Evolutionary conservation across 805 yeast genomes (phyloP).

Genomic region (Komagataella pastoris): DNA sequence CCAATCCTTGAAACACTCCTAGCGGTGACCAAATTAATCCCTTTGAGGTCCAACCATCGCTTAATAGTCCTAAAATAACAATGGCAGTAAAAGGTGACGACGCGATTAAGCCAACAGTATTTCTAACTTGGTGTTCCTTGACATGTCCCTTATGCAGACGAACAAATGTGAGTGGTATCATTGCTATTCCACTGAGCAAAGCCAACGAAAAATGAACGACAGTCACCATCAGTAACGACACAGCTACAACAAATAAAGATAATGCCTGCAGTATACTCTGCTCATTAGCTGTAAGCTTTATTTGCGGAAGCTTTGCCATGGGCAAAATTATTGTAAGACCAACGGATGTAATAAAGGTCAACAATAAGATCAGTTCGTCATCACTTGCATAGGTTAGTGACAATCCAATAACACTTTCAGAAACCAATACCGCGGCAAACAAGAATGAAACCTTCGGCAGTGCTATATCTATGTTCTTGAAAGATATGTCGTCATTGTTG

Average conservation of each 20-base stretch:
- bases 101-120: slow-evolving; percentile 11
- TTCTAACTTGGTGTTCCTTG: slow-evolving; percentile 5
- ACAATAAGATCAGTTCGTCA: neutral
- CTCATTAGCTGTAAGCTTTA: slow-evolving; percentile 7
- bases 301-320: neutral
- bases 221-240: slow-evolving; percentile 57
- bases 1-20: slow-evolving; percentile 35
- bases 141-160: slow-evolving; percentile 16
- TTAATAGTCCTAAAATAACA: slow-evolving; percentile 12
- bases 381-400: slow-evolving; percentile 4
- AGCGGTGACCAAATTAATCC: slow-evolving; percentile 18
- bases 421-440: slow-evolving; percentile 11
- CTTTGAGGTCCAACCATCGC: slow-evolving; percentile 4
- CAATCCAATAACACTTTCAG: slow-evolving; percentile 9
- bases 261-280: slow-evolving; percentile 12
- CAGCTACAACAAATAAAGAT: slow-evolving; percentile 43
- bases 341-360: neutral
- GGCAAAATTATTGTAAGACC: neutral
- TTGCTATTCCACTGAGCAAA: slow-evolving; percentile 50
- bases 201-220: slow-evolving; percentile 82
- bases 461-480: slow-evolving; percentile 1
- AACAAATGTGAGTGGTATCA: slow-evolving; percentile 63
- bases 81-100: slow-evolving; percentile 19
- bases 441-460: slow-evolving; percentile 7
- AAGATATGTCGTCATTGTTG: slow-evolving; percentile 22